Evolutionary conservation across 495 filamentous ascomycete genomes (phyloP).

Genomic region (Sordaria brevicollis): DNA sequence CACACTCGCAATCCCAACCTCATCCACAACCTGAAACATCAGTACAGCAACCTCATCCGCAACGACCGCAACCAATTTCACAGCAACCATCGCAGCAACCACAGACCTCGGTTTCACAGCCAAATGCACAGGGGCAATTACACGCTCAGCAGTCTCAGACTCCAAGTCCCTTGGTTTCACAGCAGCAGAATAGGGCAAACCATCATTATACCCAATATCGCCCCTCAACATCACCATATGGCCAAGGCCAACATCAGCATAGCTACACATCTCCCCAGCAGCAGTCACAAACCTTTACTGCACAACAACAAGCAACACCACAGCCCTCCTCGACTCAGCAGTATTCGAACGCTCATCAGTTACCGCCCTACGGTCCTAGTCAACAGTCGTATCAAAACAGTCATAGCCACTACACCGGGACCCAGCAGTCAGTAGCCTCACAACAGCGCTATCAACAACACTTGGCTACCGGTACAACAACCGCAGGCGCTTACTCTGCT

Average conservation of each 20-base stretch:
- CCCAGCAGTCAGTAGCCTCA: conserved; percentile 16
- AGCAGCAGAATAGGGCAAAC: conserved; percentile 11
- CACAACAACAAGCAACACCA: neutral
- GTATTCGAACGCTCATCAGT: conserved; percentile 11
- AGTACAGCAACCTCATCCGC: conserved; percentile 16
- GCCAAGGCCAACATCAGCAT: conserved; percentile 12
- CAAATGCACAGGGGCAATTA: neutral
- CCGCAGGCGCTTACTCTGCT: conserved; percentile 26
- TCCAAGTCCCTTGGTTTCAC: conserved; percentile 6
- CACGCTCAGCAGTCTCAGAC: conserved; percentile 4
- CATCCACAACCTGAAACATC: conserved; percentile 6
- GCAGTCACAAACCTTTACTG: conserved; percentile 3
- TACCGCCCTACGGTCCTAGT: conserved; percentile 10
- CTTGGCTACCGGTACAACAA: conserved; percentile 24
- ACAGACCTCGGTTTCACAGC: neutral
- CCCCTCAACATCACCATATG: conserved; percentile 7
- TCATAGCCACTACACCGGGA: conserved; percentile 21
- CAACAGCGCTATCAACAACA: conserved; percentile 36
- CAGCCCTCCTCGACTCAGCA: conserved; percentile 13
- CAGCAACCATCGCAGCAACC: neutral
- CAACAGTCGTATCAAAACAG: conserved; percentile 12
- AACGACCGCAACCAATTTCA: conserved; percentile 9
- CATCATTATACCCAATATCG: conserved; percentile 14
- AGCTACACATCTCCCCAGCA: conserved; percentile 11
- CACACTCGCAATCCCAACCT: conserved; percentile 8